Evolutionary conservation across 2,329 filamentous ascomycete genomes (phyloP).

Genomic region (Neofusicoccum sp.): DNA sequence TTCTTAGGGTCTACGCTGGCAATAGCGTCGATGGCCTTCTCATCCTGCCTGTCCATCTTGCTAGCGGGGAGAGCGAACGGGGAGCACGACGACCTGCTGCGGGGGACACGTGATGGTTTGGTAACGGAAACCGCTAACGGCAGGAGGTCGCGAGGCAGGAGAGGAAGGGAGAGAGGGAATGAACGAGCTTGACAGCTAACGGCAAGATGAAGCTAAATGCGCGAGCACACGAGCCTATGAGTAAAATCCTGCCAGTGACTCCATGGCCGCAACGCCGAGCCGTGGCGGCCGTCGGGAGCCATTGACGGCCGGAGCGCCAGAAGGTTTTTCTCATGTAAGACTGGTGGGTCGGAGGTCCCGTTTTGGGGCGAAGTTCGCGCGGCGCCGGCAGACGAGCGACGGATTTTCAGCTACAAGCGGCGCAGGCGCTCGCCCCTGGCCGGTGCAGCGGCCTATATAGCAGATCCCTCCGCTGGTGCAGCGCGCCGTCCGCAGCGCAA

Average conservation of each 20-base stretch:
- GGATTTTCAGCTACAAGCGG: slow-evolving; percentile 5
- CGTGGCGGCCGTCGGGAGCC: slow-evolving; percentile 12
- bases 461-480: neutral
- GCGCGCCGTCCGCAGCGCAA: neutral
- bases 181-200: slow-evolving; percentile 16
- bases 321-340: slow-evolving; percentile 22
- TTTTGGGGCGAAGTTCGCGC: slow-evolving; percentile 12
- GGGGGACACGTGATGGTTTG: slow-evolving; percentile 12
- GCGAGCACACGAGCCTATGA: slow-evolving; percentile 16
- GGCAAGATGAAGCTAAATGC: slow-evolving; percentile 14
- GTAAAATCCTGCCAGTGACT: slow-evolving; percentile 11
- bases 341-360: slow-evolving; percentile 16
- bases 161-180: neutral
- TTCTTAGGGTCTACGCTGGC: slow-evolving; percentile 2
- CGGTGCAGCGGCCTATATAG: slow-evolving; percentile 1
- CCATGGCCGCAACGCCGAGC: slow-evolving; percentile 4
- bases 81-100: neutral
- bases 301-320: neutral
- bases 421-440: slow-evolving; percentile 2
- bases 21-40: slow-evolving; percentile 19
- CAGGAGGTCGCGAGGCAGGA: slow-evolving; percentile 13
- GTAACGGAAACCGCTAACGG: slow-evolving; percentile 19
- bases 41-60: slow-evolving; percentile 17
- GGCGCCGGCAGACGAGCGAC: slow-evolving; percentile 5
- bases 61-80: neutral